Base-by-base conservation (phyloP, 1,284 basidiomycete genomes). In the Afroboletus lepidellus region DNA sequence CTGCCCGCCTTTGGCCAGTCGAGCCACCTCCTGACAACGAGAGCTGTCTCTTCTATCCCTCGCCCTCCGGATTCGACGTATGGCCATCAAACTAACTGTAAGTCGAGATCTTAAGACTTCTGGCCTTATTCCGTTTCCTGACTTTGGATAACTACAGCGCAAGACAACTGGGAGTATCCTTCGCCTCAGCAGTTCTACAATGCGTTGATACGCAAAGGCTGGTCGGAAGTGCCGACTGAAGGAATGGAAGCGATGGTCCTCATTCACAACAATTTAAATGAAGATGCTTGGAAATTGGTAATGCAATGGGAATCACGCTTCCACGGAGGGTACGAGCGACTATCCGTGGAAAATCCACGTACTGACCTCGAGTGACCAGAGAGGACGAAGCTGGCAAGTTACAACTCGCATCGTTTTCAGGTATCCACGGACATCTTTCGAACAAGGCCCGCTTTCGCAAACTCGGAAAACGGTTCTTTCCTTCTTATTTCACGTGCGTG, bases 181-280 rank as follows among this genome's bases (percentile, higher is more conserved):
- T 58, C 54, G 3, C 55, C 54, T 13, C n/a, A n/a, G n/a, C n/a
- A n/a, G n/a, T n/a, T n/a, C n/a, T n/a, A n/a, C n/a, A n/a, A n/a
- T n/a, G n/a, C n/a, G n/a, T 24, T 55, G 38, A n/a, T n/a, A n/a
- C n/a, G n/a, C n/a, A 99, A 99, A 69, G 97, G 97, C 2, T 95
- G 92, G 92, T n/a, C n/a, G n/a, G 94, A 97, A 72, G 97, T 97
- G 4, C 94, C 94, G 0, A 95, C 97, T 71, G 94, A 98, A 66
- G 89, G 94, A 69, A 84, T 99, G 37, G 94, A 96, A 69, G 93
- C 86, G 42, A 98, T 99, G 91, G 97, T 99, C 34, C 85, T 94
- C 51, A 98, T 99, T 34, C 97, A 99, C 72, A 99, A 99, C 69
- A 98, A 95, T 63, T 72, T 99, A 69, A 99, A 99, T 65, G 97